Evolutionary conservation across 352 stramenopile genomes (phyloP).

Genomic region (Globisporangium paddicum): DNA sequence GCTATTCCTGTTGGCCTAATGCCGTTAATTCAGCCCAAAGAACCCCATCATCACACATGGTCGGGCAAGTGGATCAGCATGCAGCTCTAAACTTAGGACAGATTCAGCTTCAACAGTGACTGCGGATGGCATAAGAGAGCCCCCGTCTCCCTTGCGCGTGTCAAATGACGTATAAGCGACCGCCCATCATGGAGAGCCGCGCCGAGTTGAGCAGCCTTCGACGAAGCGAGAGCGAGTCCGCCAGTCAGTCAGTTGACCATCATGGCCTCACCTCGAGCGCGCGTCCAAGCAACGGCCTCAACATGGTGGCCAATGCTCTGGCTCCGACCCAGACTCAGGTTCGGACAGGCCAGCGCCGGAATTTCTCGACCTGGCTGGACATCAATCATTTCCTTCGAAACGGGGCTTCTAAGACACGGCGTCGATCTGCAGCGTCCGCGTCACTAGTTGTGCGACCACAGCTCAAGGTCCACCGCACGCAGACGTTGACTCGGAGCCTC

Average conservation of each 20-base stretch:
- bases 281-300: background rate
- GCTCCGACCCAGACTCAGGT: no score
- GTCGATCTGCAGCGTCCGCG: background rate
- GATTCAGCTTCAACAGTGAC: no score
- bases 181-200: background rate
- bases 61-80: no score
- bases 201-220: background rate
- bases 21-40: no score
- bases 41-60: no score
- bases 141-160: no score
- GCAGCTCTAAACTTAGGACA: no score
- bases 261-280: background rate
- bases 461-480: background rate
- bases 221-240: background rate
- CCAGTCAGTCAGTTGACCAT: no score
- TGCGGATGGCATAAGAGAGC: no score
- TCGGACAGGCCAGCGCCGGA: background rate
- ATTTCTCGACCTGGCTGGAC: background rate
- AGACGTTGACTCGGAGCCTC: background rate
- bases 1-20: no score
- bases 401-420: background rate
- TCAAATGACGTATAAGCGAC: no score
- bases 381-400: background rate
- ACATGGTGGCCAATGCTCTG: no score
- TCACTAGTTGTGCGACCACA: background rate